Conservation (phyloP, 345 rosid genomes). For the Lagerstroemia speciosa region DNA sequence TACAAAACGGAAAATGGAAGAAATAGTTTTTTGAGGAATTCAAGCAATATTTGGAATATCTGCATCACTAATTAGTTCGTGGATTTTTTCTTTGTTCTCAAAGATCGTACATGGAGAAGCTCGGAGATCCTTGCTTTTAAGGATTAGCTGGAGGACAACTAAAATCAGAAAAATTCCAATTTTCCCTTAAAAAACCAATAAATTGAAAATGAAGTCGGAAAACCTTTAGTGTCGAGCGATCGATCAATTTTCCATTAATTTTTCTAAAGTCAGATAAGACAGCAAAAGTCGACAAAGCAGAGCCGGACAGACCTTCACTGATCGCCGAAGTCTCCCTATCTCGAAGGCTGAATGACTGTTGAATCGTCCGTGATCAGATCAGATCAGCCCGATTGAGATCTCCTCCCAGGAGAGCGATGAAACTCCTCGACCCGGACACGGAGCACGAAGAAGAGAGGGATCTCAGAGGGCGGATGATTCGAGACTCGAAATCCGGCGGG, state of each 20-base stretch:
- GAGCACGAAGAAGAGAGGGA: background rate
- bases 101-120: background rate
- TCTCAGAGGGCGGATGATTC: background rate
- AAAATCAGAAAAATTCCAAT: background rate
- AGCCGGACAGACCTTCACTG: background rate
- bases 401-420: background rate
- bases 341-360: background rate
- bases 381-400: background rate
- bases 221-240: background rate
- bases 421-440: background rate
- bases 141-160: background rate
- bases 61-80: too few species aligned
- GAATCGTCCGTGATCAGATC: background rate
- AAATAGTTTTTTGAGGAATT: background rate
- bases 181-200: background rate
- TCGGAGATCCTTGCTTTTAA: background rate
- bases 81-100: background rate
- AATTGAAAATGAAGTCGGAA: background rate
- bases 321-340: background rate
- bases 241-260: background rate
- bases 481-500: background rate
- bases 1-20: background rate
- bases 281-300: background rate
- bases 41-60: background rate
- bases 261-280: background rate